Base-by-base conservation (phyloP, 768 basidiomycete genomes). In the Boletellus sp. region DNA sequence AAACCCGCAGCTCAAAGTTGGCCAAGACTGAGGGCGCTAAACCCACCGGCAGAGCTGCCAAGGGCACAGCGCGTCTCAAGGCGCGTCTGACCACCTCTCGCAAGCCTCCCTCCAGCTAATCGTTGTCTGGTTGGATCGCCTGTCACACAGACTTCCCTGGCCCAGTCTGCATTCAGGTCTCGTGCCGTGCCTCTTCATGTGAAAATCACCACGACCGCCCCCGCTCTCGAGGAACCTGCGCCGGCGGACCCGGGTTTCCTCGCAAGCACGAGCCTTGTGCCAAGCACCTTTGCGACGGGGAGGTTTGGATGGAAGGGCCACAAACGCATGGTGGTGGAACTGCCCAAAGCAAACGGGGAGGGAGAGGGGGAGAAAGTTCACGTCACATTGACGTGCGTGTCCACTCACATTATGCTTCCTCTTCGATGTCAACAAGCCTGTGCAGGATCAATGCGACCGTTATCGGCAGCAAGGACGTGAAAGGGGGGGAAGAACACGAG, bases 271-370 rank as follows among this genome's bases (percentile, higher is more conserved):
- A 76, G 78, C 0, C 73, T 90, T 7, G 56, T 75, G 4, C 79
- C 90, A 2, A 77, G 68, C 50, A 72, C 78, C 34, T 90, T 92
- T 67, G 59, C 72, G 13, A 89, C 87, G 0, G 87, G 89, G 11
- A 87, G 85, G 61, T 89, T 85, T 63, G 90, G 90, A 16, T 92
- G 90, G 90, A 91, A 90, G 64, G 89, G 84, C 2, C 78, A 67
- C 64, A 85, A 83, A 64, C 77, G 82, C 22, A 67, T 90, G 51
- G 75, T 73, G 1, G 74, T 92, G 44, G 85, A 89, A 59, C 63
- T 91, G 15, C 72, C 78, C 47, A 73, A 74, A 48, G 61, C 70
- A 0, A 77, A 79, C 15, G 70, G 66, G 15, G 74, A 66, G 13
- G 79, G 71, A 36, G 76, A 69, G 5, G 72, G 75, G 46, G 81